Percentiles rank a stretch among this genome's conserved stretches.
Conservation (phyloP, 306 rosid species). For the Cucurbita maxima region DNA sequence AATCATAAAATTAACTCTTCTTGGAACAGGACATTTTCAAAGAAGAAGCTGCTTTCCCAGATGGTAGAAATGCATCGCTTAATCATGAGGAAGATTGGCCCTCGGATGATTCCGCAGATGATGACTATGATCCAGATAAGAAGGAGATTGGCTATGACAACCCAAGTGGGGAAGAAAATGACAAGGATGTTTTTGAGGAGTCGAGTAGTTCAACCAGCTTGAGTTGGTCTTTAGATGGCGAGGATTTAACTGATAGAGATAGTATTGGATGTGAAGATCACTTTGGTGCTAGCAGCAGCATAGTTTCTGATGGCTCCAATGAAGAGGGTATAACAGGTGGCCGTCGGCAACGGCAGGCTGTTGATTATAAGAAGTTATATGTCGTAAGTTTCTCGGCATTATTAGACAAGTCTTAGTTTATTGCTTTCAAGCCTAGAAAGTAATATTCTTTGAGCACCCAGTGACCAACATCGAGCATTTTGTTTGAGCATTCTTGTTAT, state of each 20-base stretch:
- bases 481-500: background rate
- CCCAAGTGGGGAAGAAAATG: constrained; percentile 25
- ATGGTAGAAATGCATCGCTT: constrained; percentile 29
- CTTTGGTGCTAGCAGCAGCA: constrained; percentile 24
- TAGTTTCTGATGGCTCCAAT: constrained; percentile 50
- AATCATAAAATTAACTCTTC: constrained; percentile 1
- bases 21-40: constrained; percentile 56
- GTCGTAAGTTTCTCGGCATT: constrained; percentile 37
- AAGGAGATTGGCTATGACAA: constrained; percentile 29
- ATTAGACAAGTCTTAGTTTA: background rate
- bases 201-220: constrained; percentile 32
- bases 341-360: constrained; percentile 52
- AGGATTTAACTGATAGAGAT: constrained; percentile 17
- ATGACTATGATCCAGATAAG: constrained; percentile 74
- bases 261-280: constrained; percentile 17
- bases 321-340: constrained; percentile 40
- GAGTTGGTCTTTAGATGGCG: constrained; percentile 36
- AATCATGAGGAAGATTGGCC: constrained; percentile 80
- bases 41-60: constrained; percentile 74
- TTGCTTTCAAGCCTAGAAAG: background rate
- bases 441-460: background rate
- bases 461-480: background rate
- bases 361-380: constrained; percentile 66
- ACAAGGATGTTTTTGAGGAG: constrained; percentile 27
- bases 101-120: constrained; percentile 85